Percentiles rank a stretch among this genome's conserved stretches.
These are phyloP conservation scores for Tilletia walkeri DNA, from an alignment of 1,284 basidiomycete genomes.

Conservation along the genomic window DNA sequence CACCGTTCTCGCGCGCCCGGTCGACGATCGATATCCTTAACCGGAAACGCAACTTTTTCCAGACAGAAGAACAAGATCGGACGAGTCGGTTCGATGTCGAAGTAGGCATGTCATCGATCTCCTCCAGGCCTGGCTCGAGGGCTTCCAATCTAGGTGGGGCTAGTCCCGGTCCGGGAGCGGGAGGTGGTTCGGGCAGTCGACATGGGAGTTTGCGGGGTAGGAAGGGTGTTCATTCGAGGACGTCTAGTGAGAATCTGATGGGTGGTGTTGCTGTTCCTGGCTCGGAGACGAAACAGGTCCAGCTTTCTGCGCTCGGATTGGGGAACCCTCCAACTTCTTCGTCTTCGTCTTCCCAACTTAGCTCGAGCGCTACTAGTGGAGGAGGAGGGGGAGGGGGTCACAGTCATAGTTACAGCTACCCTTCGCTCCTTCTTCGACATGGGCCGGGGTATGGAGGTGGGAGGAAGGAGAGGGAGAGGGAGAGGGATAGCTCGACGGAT, in stretches of 20 bases:
- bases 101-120: neutral
- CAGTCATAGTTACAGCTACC: neutral
- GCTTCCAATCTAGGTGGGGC: neutral
- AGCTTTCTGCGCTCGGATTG: neutral
- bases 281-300: neutral
- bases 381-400: neutral
- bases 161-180: neutral
- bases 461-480: neutral
- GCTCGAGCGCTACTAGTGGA: neutral
- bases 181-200: neutral
- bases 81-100: constrained; percentile 29
- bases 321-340: too few species aligned
- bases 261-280: neutral
- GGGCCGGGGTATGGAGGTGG: too few species aligned
- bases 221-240: neutral
- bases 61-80: constrained; percentile 50
- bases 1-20: constrained; percentile 43
- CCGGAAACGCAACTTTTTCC: constrained; percentile 47
- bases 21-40: constrained; percentile 51
- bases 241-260: constrained; percentile 1
- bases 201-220: constrained; percentile 8
- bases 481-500: constrained; percentile 34
- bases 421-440: neutral
- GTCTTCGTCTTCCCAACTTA: too few species aligned
- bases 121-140: constrained; percentile 7